Conservation (phyloP, 2,329 filamentous ascomycete species). For the Phyllosticta citriasiana region DNA sequence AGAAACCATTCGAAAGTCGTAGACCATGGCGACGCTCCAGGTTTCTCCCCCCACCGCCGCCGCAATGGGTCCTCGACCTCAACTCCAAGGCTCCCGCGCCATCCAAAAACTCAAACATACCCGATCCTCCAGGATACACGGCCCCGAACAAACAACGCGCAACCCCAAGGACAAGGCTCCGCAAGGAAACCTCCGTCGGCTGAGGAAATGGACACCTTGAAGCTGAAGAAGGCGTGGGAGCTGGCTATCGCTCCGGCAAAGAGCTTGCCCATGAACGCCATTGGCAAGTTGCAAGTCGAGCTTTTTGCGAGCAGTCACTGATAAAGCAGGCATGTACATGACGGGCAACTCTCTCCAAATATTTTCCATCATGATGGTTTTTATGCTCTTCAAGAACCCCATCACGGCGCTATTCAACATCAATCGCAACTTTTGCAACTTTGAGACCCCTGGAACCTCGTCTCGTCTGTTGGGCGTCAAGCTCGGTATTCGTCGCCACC, state of each 20-base stretch:
- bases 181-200: constrained; percentile 59
- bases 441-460: constrained; percentile 72
- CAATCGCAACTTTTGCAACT: constrained; percentile 83
- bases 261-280: constrained; percentile 91
- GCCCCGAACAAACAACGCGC: constrained; percentile 18
- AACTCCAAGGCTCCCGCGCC: constrained; percentile 57
- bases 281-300: constrained; percentile 48
- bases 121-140: constrained; percentile 81
- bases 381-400: constrained; percentile 97
- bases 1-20: not conserved
- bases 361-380: constrained; percentile 99
- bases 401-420: constrained; percentile 74
- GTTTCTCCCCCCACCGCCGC: constrained; percentile 39
- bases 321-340: constrained; percentile 76
- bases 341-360: constrained; percentile 98
- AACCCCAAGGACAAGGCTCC: constrained; percentile 24
- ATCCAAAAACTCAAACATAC: constrained; percentile 53
- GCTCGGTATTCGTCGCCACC: constrained; percentile 74
- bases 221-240: constrained; percentile 98
- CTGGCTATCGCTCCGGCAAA: constrained; percentile 89
- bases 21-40: constrained; percentile 13
- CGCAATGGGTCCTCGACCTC: constrained; percentile 77
- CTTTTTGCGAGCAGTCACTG: not conserved
- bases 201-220: constrained; percentile 87
- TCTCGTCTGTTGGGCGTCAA: constrained; percentile 72